Evolutionary conservation across 345 rosid genomes (phyloP).

Genomic region (Bruguiera gymnorhiza): DNA sequence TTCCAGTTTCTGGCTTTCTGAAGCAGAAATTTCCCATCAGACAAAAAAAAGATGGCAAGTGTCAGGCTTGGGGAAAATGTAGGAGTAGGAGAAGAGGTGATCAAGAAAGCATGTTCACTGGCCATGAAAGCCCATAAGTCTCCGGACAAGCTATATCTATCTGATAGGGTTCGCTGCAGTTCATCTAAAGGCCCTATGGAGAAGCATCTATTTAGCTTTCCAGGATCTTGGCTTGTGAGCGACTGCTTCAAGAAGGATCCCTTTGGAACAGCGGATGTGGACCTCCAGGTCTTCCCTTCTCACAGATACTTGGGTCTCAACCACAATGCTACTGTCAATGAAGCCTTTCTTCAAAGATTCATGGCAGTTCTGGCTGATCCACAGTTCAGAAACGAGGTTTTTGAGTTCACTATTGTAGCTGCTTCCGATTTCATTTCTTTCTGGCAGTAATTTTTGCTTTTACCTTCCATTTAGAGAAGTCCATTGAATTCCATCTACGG

Average conservation of each 20-base stretch:
- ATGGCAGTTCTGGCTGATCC: slow-evolving; percentile 16
- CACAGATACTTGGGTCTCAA: slow-evolving; percentile 52
- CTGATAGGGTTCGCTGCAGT: slow-evolving; percentile 12
- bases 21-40: background rate
- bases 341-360: slow-evolving; percentile 49
- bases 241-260: slow-evolving; percentile 38
- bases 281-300: slow-evolving; percentile 43
- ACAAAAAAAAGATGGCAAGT: slow-evolving; percentile 19
- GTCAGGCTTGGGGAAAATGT: slow-evolving; percentile 16
- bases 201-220: slow-evolving; percentile 39
- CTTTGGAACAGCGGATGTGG: slow-evolving; percentile 54
- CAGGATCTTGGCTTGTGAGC: slow-evolving; percentile 39
- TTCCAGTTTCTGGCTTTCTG: background rate
- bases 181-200: slow-evolving; percentile 15
- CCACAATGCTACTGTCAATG: slow-evolving; percentile 53
- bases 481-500: too few species aligned
- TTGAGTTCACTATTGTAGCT: background rate
- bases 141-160: slow-evolving; percentile 25
- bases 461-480: too few species aligned
- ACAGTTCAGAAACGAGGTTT: slow-evolving; percentile 41
- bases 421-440: background rate
- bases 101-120: slow-evolving; percentile 38
- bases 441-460: too few species aligned
- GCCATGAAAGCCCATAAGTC: slow-evolving; percentile 37
- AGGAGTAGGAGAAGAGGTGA: slow-evolving; percentile 33